Base-by-base conservation (phyloP, 148 eudicot species). In the Chenopodium quinoa region DNA sequence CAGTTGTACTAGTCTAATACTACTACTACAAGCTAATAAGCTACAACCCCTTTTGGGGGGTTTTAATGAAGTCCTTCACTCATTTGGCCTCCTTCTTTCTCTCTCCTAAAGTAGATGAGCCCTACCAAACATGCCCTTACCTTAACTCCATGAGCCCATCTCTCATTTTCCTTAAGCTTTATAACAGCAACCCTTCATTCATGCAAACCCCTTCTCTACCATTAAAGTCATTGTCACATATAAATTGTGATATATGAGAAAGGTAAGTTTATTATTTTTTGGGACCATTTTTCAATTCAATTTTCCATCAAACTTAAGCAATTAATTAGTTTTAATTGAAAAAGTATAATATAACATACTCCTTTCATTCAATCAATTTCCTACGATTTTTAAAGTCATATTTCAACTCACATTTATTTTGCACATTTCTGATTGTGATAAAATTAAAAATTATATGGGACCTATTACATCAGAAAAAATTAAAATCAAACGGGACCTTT, bases 171-270 rank as follows among this genome's bases (percentile, higher is more conserved):
- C 69, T 58, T 47, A 73, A 84, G 78, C 80, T 80, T 52, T 63
- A 83, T 78, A 83, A 85, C 77, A 91, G 87, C 89, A 87, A 86
- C 92, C 87, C 84, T 90, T 90, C 90, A 89, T 89, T 85, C 90
- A 87, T 87, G 85, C 83, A 87, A 88, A 81, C 82, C 82, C 83
- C 89, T 81, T 83, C 84, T 86, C 82, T 83, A 83, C 86, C 86
- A 88, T 85, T 85, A 85, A 91, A 84, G 85, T 89, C 89, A 64
- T 68, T 50, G 20, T 86, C 83, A 76, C 73, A 48, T 10, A 80
- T 77, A 62, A 73, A 77, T 72, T 82, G 82, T 79, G 79, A 83
- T 56, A 56, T 56, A 56, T 79, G 65, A 78, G 37, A 66, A 72
- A 22, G 46, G 63, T 47, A 72, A 22, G 46, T 72, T 47, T 71